These are phyloP conservation scores for Zymoseptoria ardabiliae DNA, from an alignment of 2,329 filamentous ascomycete species.

Conservation along the genomic window DNA sequence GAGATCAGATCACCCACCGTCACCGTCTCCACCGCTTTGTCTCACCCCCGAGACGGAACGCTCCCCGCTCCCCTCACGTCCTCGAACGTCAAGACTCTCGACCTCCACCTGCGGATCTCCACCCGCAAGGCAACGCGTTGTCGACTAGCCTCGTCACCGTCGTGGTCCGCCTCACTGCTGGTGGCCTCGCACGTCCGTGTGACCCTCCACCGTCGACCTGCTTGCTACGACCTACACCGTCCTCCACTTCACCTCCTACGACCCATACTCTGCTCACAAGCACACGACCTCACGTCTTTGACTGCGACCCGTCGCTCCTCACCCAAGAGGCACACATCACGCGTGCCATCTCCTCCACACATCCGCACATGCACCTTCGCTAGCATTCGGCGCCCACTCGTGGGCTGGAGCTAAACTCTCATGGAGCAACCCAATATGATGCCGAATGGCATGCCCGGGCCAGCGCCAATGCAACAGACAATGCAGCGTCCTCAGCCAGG, in stretches of 20 bases:
- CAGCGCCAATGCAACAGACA: conserved; percentile 2
- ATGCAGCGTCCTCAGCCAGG: conserved; percentile 26
- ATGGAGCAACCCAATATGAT: conserved; percentile 15
- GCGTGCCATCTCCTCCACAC: not conserved
- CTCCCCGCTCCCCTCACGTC: not conserved
- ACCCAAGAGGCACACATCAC: not conserved
- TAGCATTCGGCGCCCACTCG: not conserved
- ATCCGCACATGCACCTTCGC: not conserved
- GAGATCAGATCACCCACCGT: not conserved
- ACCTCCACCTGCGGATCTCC: not conserved
- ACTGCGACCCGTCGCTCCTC: not conserved
- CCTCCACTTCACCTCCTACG: not conserved
- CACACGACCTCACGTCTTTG: not conserved
- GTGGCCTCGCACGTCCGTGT: not conserved
- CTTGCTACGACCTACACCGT: not conserved
- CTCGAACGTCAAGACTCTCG: not conserved
- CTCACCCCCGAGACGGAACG: not conserved
- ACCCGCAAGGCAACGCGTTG: not conserved
- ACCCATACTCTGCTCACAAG: conserved; percentile 4
- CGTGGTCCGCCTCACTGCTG: not conserved
- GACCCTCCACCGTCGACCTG: not conserved
- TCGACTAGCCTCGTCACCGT: not conserved
- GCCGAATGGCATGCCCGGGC: conserved; percentile 10
- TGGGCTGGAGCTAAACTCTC: not conserved
- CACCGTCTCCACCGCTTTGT: not conserved